A percentile compares a stretch with the other conserved stretches of the same genome.
phyloP scores from a whole-genome alignment of 345 rosid genomes.

The Passiflora organensis region DNA sequence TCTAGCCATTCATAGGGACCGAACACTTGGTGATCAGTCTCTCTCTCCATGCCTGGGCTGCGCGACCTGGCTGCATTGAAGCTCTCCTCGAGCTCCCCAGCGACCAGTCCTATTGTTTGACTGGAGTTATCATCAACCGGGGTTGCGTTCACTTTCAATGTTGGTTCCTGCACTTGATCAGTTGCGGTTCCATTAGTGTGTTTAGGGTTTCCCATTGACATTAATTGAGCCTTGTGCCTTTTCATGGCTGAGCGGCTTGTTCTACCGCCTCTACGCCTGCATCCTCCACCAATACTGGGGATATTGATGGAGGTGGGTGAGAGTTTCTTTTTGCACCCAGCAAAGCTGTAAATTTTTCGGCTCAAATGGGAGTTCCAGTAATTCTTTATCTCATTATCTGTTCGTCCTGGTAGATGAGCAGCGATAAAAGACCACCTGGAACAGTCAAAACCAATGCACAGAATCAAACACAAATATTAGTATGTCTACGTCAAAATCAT shows the following conservation, averaged over 20 bases:
- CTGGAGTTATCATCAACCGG: neutral
- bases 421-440: constrained; percentile 83
- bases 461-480: too few relatives aligned
- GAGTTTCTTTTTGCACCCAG: neutral
- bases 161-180: constrained; percentile 2
- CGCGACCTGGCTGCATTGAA: constrained; percentile 1
- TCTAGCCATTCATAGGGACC: constrained; percentile 74
- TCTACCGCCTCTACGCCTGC: constrained; percentile 21
- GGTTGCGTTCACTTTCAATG: neutral
- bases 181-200: neutral
- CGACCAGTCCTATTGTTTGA: neutral
- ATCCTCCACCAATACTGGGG: constrained; percentile 13
- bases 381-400: constrained; percentile 90
- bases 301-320: neutral
- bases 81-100: neutral
- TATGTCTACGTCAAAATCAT: too few relatives aligned
- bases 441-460: neutral
- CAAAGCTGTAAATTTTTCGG: constrained; percentile 51
- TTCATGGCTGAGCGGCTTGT: constrained; percentile 39
- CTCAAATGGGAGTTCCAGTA: constrained; percentile 84
- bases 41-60: neutral
- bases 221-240: constrained; percentile 35
- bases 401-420: constrained; percentile 69
- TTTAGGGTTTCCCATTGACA: constrained; percentile 11
- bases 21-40: constrained; percentile 20